Evolutionary conservation across 768 basidiomycete species (phyloP), one percentile per base, ranked within the genome.

Genomic region (Russula olivacea): DNA sequence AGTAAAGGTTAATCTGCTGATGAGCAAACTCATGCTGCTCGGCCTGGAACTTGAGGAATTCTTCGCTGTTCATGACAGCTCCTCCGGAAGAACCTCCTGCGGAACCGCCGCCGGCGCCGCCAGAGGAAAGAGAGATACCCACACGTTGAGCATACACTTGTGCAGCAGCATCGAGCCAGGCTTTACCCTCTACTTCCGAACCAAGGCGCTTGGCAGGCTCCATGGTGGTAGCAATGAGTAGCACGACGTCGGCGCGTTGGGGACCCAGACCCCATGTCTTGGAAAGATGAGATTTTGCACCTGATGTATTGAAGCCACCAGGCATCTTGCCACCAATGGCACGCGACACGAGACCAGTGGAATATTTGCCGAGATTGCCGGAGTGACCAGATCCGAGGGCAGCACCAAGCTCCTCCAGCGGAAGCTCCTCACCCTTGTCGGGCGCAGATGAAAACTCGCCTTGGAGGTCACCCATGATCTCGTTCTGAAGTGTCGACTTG

Each of bases 401-500:
- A 32, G 93, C 82, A 47, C 94, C 97, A 11, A 99, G 86, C 72
- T 99, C 97, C 69, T 98, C 94, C 55, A 99, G 84, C 40, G 97
- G 89, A 47, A 99, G 82, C 70, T 99, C 97, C 74, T 99, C 97
- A 11, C 91, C 94, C 79, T 98, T 99, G 79, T 99, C 97, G 0
- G 97, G 97, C 1, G 96, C 93, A 9, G 92, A 91, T 4, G 86
- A 70, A 73, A 99, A 99, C 73, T 99, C 97, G 69, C 92, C 84
- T 71, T 97, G 94, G 43, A 99, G 81, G 72, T 98, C 97, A 52
- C 97, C 97, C 49, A 99, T 78, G 65, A 99, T 98, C 74, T 99
- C 97, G 73, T 99, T 99, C 76, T 98, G 97, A 63, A 99, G 80
- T 0, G 97, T 99, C 19, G 96, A 98, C 76, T 99, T 99, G 67